Base-by-base conservation (phyloP, 1,284 basidiomycete genomes). In the Leucoagaricus sp. region DNA sequence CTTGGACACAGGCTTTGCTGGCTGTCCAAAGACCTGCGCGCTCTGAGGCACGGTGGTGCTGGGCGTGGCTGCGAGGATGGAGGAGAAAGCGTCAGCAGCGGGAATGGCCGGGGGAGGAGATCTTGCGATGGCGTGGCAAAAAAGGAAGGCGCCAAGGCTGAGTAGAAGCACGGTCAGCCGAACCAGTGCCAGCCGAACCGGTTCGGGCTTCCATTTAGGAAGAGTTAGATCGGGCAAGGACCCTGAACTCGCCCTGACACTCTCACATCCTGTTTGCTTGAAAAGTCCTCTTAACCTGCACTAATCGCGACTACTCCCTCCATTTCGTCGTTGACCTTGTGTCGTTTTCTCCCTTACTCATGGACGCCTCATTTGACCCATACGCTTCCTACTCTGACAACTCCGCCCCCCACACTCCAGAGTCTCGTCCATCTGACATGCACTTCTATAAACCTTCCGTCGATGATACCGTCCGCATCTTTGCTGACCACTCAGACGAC, bases 391-490 rank as follows among this genome's bases (percentile, higher is more conserved):
- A 83, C 75, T 81, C 81, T 49, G 81, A 85, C 73, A 78, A 81
- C 42, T 79, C 86, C 58, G 80, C 86, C 2, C 87, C 87, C 4
- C 81, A 86, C 57, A 89, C 87, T 0, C 87, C 87, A 1, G 87
- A 86, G 1, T 87, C 87, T 4, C 76, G 72, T 59, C 69, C 72
- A 41, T 64, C 78, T 61, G 78, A 81, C 68, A 64, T 72, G 60
- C 65, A 66, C 66, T 80, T 68, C 66, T 67, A 64, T 58, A 73
- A 76, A 59, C 69, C 76, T 55, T 74, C 68, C 58, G 61, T 76
- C 67, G 69, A 82, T 65, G 76, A 79, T 66, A 71, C 79, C 59
- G 66, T 78, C 64, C 77, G 78, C 68, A 75, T 80, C 70, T 83
- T 83, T 67, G 71, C 75, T 57, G 75, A 79, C 67, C 66, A 71